Evolutionary conservation across 768 basidiomycete species (phyloP).

Genomic region (Psilocybe cubensis): DNA sequence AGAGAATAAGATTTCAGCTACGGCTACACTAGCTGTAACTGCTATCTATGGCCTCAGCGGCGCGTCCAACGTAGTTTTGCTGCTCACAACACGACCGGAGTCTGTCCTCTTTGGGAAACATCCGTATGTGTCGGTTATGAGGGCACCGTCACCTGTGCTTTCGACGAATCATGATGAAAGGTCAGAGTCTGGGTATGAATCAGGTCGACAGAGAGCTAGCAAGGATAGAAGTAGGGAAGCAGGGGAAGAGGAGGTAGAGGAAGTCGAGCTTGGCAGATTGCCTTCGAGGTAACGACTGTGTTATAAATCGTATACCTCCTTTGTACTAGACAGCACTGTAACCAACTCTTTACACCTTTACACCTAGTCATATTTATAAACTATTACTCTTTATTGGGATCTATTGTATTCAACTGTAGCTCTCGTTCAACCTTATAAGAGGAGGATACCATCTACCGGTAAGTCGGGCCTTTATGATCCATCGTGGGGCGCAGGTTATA

Average conservation of each 20-base stretch:
- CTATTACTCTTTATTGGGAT: no score
- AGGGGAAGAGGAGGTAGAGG: constrained; percentile 1
- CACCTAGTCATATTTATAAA: no score
- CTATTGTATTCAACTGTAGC: no score
- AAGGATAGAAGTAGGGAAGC: background rate
- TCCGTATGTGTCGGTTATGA: constrained; percentile 1
- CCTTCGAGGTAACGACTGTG: constrained; percentile 9
- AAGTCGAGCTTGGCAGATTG: constrained; percentile 14
- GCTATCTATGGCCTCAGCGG: constrained; percentile 43
- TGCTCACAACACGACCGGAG: constrained; percentile 37
- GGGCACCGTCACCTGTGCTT: constrained; percentile 13
- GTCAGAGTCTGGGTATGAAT: background rate
- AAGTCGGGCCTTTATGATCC: no score
- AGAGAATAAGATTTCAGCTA: constrained; percentile 21
- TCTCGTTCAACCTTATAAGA: no score
- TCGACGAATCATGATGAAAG: background rate
- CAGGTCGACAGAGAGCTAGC: background rate
- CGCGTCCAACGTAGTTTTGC: constrained; percentile 40
- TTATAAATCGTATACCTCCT: background rate
- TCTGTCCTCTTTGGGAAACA: constrained; percentile 33
- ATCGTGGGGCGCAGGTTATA: no score
- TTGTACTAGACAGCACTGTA: background rate
- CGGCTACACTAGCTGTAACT: constrained; percentile 35
- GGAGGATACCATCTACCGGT: no score
- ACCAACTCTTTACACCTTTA: no score